Conservation (phyloP, 2,329 filamentous ascomycete genomes). For the Arachnomyces sp. region DNA sequence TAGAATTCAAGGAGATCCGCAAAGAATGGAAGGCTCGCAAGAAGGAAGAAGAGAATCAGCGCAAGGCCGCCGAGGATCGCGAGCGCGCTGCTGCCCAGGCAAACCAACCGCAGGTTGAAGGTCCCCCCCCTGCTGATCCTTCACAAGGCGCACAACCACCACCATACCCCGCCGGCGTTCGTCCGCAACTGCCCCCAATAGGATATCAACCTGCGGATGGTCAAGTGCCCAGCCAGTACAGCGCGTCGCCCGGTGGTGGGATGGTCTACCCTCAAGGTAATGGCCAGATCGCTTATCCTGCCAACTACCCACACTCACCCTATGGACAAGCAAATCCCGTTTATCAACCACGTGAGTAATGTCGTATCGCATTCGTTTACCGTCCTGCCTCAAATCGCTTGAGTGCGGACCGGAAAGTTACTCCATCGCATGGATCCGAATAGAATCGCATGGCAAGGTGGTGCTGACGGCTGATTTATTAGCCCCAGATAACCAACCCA, state of each 20-base stretch:
- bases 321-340: conserved; percentile 43
- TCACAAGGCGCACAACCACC: conserved; percentile 34
- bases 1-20: conserved; percentile 97
- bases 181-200: conserved; percentile 65
- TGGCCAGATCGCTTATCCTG: conserved; percentile 39
- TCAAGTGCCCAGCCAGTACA: conserved; percentile 54
- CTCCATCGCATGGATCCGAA: conserved; percentile 13
- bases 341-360: conserved; percentile 43
- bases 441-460: conserved; percentile 15
- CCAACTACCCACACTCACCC: conserved; percentile 43
- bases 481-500: conserved; percentile 22
- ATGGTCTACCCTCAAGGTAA: conserved; percentile 42
- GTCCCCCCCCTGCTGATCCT: conserved; percentile 44
- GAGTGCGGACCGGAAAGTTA: not conserved
- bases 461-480: conserved; percentile 21
- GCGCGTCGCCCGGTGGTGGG: conserved; percentile 44
- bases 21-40: conserved; percentile 99
- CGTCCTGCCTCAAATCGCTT: conserved; percentile 10
- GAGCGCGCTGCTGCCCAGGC: conserved; percentile 58
- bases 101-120: conserved; percentile 39
- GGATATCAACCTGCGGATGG: conserved; percentile 56
- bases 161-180: conserved; percentile 42
- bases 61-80: conserved; percentile 83
- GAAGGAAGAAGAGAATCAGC: conserved; percentile 90
- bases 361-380: conserved; percentile 14